Percentiles rank a stretch among this genome's conserved stretches.
Evolutionary conservation across 2,329 filamentous ascomycete species (phyloP).

Genomic region (Ophiostoma tasmaniense): DNA sequence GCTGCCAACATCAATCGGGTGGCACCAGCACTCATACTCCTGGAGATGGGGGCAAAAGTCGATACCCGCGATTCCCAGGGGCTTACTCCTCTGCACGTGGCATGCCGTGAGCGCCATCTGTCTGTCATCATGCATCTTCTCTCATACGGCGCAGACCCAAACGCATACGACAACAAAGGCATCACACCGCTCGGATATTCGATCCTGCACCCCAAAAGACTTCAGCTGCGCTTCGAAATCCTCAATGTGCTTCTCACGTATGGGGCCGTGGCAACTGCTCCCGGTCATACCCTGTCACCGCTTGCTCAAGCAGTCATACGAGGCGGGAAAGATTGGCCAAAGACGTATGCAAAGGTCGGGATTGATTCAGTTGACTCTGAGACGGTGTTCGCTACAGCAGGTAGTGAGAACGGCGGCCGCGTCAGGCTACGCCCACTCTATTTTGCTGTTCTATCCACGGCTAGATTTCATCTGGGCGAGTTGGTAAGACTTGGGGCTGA

Average conservation of each 20-base stretch:
- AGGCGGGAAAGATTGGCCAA: neutral
- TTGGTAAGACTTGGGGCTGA: neutral
- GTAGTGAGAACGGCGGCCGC: neutral
- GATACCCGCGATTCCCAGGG: neutral
- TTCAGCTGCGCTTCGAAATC: neutral
- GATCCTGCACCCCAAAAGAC: neutral
- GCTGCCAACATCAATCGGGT: neutral
- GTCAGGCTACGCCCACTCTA: neutral
- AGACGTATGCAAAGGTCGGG: neutral
- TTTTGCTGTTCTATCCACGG: neutral
- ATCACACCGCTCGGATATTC: neutral
- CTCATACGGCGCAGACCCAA: neutral
- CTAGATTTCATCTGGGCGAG: neutral
- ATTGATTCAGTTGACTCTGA: neutral
- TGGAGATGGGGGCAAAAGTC: neutral
- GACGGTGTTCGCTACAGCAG: neutral
- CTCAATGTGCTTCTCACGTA: neutral
- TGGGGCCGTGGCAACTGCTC: neutral
- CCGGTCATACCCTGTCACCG: neutral
- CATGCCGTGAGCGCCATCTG: neutral
- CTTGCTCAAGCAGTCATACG: neutral
- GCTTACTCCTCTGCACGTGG: neutral
- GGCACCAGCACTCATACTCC: neutral
- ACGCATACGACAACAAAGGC: neutral
- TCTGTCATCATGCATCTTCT: neutral